Percentiles rank a stretch among this genome's conserved stretches.
These are phyloP conservation scores for Xylaria venustula DNA, from an alignment of 495 filamentous ascomycete genomes.

Conservation along the genomic window DNA sequence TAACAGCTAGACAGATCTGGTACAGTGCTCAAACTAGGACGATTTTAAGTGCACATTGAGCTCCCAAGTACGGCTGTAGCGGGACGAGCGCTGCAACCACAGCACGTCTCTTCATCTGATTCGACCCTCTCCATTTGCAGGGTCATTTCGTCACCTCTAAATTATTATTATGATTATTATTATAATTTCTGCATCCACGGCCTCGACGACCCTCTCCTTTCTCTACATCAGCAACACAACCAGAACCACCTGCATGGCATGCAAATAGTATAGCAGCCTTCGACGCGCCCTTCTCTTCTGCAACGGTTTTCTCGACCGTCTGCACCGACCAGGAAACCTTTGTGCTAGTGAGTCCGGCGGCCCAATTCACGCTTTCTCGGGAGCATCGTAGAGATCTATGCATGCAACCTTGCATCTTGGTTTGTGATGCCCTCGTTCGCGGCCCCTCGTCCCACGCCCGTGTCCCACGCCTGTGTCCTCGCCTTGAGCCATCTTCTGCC, in stretches of 20 bases:
- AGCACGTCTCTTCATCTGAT: conserved; percentile 13
- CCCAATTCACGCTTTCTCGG: neutral
- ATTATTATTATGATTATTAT: conserved; percentile 14
- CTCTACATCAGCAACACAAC: neutral
- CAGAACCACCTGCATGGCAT: neutral
- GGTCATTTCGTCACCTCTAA: conserved; percentile 17
- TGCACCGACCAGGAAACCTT: conserved; percentile 1
- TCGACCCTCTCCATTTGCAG: conserved; percentile 10
- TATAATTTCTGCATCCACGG: conserved; percentile 13
- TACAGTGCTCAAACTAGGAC: too few relatives aligned
- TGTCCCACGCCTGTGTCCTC: neutral
- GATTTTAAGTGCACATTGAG: too few relatives aligned
- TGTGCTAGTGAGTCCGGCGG: conserved; percentile 6
- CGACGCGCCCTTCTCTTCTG: neutral
- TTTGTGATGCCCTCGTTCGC: neutral
- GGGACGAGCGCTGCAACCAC: conserved; percentile 3
- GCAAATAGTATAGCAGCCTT: neutral
- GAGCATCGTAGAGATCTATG: conserved; percentile 8
- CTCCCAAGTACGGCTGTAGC: conserved; percentile 4
- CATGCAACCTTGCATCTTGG: conserved; percentile 7
- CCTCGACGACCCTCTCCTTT: conserved; percentile 2
- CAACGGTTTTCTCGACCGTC: neutral
- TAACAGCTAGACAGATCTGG: too few relatives aligned
- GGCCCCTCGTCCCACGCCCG: neutral
- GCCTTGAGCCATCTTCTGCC: neutral